Percentiles rank a stretch among this genome's conserved stretches.
phyloP scores from a whole-genome alignment of 1,284 basidiomycete species.

The Cystobasidiaceae sp. region DNA sequence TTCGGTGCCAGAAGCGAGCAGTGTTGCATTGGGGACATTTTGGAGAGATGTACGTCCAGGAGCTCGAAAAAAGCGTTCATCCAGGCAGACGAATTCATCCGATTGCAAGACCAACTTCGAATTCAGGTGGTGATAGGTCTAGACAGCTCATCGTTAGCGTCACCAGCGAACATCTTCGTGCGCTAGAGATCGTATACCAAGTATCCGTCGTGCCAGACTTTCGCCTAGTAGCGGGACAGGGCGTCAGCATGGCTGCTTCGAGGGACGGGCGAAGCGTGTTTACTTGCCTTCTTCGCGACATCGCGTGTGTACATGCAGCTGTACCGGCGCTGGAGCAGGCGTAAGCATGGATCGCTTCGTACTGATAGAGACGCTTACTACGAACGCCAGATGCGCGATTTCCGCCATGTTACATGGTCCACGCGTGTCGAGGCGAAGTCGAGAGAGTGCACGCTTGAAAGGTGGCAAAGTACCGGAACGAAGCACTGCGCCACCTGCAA shows the following conservation, averaged over 20 bases:
- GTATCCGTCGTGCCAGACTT: slow-evolving; percentile 31
- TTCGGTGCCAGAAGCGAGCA: not conserved
- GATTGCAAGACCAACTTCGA: slow-evolving; percentile 11
- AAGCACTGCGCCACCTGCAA: not conserved
- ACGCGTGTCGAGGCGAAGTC: not conserved
- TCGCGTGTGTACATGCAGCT: slow-evolving; percentile 30
- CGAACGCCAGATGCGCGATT: slow-evolving; percentile 1
- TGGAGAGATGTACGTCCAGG: not conserved
- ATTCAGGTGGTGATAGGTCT: slow-evolving; percentile 27
- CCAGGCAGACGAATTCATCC: slow-evolving; percentile 16
- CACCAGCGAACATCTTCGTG: not conserved
- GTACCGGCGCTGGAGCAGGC: slow-evolving; percentile 10
- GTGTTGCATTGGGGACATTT: slow-evolving; percentile 4
- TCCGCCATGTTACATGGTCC: not conserved
- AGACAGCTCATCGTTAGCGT: not conserved
- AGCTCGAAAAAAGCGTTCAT: slow-evolving; percentile 25
- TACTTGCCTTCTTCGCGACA: slow-evolving; percentile 22
- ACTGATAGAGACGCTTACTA: not conserved
- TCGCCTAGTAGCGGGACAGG: not conserved
- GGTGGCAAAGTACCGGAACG: not conserved
- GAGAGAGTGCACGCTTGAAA: not conserved
- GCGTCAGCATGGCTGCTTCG: not conserved
- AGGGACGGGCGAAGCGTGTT: not conserved
- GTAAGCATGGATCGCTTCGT: not conserved
- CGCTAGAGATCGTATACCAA: not conserved